Conservation (phyloP, 768 basidiomycete species). For the Tubosaeta sp. region DNA sequence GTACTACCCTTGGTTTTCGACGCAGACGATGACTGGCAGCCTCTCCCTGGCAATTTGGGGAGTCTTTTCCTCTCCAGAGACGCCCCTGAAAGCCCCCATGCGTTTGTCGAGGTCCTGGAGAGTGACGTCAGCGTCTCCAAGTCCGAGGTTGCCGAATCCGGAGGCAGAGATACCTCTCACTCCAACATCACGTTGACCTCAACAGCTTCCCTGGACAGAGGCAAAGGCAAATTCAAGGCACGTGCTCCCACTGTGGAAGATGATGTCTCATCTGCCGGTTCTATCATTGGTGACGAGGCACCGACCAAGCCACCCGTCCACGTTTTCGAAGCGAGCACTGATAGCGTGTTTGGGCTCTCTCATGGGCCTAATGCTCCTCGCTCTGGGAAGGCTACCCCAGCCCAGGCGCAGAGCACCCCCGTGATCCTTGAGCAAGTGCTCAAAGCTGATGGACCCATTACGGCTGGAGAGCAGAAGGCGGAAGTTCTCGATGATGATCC, state of each 20-base stretch:
- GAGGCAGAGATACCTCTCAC: conserved; percentile 30
- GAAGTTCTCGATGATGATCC: conserved; percentile 37
- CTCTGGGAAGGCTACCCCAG: conserved; percentile 26
- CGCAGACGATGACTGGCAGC: conserved; percentile 63
- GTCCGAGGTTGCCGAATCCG: conserved; percentile 29
- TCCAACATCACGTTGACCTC: conserved; percentile 19
- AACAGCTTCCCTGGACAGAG: conserved; percentile 36
- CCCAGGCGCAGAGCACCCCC: conserved; percentile 40
- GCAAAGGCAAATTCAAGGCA: conserved; percentile 38
- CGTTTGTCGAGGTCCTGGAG: conserved; percentile 57
- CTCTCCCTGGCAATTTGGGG: conserved; percentile 40
- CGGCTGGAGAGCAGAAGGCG: conserved; percentile 8
- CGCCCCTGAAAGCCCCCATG: conserved; percentile 48
- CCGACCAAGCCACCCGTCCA: conserved; percentile 60
- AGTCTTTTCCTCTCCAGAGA: conserved; percentile 37
- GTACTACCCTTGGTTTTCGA: conserved; percentile 44
- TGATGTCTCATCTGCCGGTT: conserved; percentile 39
- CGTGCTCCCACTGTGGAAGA: conserved; percentile 28
- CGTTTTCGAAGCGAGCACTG: conserved; percentile 42
- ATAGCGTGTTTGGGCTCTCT: conserved; percentile 23
- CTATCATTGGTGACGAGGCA: conserved; percentile 37
- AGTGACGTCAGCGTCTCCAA: conserved; percentile 36
- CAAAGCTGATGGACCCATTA: conserved; percentile 7
- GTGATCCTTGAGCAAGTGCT: conserved; percentile 28
- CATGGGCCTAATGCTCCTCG: conserved; percentile 13